Percentiles rank a stretch among this genome's conserved stretches.
Evolutionary conservation across 106 monocot genomes (phyloP).

Genomic region (Narthecium ossifragum): DNA sequence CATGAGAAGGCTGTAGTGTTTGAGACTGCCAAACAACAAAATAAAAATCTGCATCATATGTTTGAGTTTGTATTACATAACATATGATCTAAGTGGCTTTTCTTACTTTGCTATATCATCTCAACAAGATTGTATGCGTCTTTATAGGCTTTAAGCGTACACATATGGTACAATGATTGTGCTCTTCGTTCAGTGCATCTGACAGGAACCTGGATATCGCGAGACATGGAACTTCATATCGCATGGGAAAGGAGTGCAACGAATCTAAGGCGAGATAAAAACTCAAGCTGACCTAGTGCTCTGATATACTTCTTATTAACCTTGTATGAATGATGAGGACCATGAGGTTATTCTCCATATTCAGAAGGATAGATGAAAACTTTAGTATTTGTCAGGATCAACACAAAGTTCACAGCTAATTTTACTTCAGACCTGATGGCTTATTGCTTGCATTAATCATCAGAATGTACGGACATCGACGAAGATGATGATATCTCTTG

Average conservation of each 20-base stretch:
- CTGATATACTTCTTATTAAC: neutral
- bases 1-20: no score
- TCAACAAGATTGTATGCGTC: neutral
- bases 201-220: slow-evolving; percentile 32
- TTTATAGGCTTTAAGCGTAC: neutral
- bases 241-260: neutral
- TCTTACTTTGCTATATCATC: no score
- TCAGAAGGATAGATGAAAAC: no score
- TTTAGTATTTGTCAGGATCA: no score
- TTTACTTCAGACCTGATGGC: no score
- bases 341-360: no score
- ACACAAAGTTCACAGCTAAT: neutral
- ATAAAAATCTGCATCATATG: no score
- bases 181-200: slow-evolving; percentile 37
- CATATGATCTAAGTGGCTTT: no score
- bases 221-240: slow-evolving; percentile 14
- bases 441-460: neutral
- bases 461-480: slow-evolving; percentile 4
- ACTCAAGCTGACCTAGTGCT: neutral
- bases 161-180: no score
- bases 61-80: no score
- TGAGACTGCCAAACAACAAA: no score
- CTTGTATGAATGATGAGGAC: no score
- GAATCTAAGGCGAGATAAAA: slow-evolving; percentile 13
- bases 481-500: slow-evolving; percentile 3